These are phyloP conservation scores for Talaromyces sp. DNA, from an alignment of 2,329 filamentous ascomycete genomes.

Conservation along the genomic window DNA sequence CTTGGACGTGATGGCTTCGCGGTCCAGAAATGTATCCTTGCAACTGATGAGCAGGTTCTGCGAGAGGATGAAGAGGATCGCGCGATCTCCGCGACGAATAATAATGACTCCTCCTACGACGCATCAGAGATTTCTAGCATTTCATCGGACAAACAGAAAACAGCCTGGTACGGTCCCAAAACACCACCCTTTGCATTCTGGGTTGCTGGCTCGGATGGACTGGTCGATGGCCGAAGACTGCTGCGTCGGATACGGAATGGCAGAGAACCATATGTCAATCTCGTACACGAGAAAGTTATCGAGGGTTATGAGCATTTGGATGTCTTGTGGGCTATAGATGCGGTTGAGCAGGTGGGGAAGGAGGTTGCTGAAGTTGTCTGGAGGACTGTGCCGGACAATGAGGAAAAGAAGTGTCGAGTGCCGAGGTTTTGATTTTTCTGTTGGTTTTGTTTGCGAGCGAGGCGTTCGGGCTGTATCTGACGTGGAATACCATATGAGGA, in stretches of 20 bases:
- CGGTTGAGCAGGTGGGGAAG: slow-evolving; percentile 71
- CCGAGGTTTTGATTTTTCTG: slow-evolving; percentile 48
- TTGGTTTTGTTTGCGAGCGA: neutral
- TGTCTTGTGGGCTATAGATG: slow-evolving; percentile 91
- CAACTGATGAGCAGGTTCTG: slow-evolving; percentile 67
- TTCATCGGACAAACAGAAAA: slow-evolving; percentile 28
- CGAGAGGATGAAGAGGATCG: slow-evolving; percentile 49
- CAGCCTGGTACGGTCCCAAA: slow-evolving; percentile 75
- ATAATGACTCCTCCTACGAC: neutral
- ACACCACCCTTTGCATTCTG: slow-evolving; percentile 82
- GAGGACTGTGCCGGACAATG: slow-evolving; percentile 61
- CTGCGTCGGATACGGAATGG: slow-evolving; percentile 69
- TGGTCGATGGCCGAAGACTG: slow-evolving; percentile 75
- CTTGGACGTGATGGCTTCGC: slow-evolving; percentile 80
- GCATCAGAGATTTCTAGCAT: neutral
- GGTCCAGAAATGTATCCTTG: slow-evolving; percentile 78
- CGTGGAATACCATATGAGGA: no score
- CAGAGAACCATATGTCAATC: slow-evolving; percentile 70
- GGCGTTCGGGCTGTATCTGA: neutral
- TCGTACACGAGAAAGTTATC: slow-evolving; percentile 79
- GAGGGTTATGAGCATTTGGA: slow-evolving; percentile 90
- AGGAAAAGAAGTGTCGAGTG: slow-evolving; percentile 55
- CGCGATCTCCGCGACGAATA: slow-evolving; percentile 21
- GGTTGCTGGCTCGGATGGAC: slow-evolving; percentile 74
- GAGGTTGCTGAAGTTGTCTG: slow-evolving; percentile 79